Evolutionary conservation across 108 stramenopile genomes (phyloP), one percentile per base, ranked within the genome.

Genomic region (Bacterosira constricta): DNA sequence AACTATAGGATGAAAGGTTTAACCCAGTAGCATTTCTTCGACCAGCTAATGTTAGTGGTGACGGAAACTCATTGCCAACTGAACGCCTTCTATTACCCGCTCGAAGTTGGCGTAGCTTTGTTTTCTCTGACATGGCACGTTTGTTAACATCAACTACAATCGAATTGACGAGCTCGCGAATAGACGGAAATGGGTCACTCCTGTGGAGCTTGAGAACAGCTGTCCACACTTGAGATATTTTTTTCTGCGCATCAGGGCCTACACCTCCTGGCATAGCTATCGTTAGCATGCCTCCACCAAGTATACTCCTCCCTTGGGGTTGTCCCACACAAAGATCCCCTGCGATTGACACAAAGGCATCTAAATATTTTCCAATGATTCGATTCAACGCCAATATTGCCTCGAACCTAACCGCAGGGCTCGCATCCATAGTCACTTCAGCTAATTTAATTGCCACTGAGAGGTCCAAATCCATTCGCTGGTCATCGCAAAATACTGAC

Each of bases 321-420:
- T 41, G 26, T 57, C 54, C 53, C 30, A 30, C 54, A 39, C 69
- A 32, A n/a, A 31, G 39, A 36, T 92, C 83, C 41, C 88, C 86
- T 27, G 95, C 91, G 32, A 94, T 83, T 20, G 82, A 75, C 30
- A 91, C 74, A 68, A 97, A 90, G 12, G 79, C 86, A 46, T 79
- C 66, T n/a, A 91, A 55, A 79, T 96, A 94, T 69, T 95, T 95
- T 42, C 65, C 85, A 34, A 96, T 88, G 41, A 85, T 73, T 27
- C 71, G 69, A 11, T 80, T 81, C 8, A 96, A 63, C 4, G 87
- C 87, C n/a, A 94, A 72, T 4, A 80, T 46, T 20, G 90, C 85
- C 81, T 98, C 96, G 44, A 88, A 91, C 30, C 97, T 82, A 8
- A 98, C 94, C 20, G 87, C 38, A 23, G 92, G 81, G 63, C 88